These are phyloP conservation scores for Leptodontidium sp. DNA, from an alignment of 2,329 filamentous ascomycete species.

Conservation along the genomic window DNA sequence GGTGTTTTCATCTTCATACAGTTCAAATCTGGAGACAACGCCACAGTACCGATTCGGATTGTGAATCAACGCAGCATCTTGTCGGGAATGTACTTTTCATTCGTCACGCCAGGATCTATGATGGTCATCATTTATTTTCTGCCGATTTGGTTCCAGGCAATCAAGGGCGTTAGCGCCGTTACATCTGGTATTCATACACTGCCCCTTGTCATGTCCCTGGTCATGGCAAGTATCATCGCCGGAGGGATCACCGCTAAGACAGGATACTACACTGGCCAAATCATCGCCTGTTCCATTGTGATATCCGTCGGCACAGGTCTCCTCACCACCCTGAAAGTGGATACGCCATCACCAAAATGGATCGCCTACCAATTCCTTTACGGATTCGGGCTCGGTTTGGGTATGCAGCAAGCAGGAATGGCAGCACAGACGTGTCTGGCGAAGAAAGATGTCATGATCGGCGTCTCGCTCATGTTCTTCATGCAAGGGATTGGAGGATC, in stretches of 20 bases:
- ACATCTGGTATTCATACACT: conserved; percentile 49
- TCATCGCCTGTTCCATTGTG: conserved; percentile 39
- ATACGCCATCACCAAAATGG: conserved; percentile 49
- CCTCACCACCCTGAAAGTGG: conserved; percentile 49
- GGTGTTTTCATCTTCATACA: conserved; percentile 47
- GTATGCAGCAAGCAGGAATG: conserved; percentile 44
- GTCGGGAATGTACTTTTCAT: conserved; percentile 45
- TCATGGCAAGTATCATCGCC: conserved; percentile 44
- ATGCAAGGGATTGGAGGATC: conserved; percentile 49
- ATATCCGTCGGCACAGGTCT: conserved; percentile 52
- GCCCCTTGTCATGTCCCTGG: conserved; percentile 47
- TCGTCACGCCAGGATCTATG: conserved; percentile 44
- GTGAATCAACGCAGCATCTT: conserved; percentile 49
- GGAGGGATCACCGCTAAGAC: conserved; percentile 45
- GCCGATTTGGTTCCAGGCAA: conserved; percentile 58
- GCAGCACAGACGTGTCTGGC: conserved; percentile 42
- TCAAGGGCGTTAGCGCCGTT: conserved; percentile 51
- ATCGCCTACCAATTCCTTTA: conserved; percentile 43
- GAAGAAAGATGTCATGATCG: conserved; percentile 43
- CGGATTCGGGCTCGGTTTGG: conserved; percentile 45
- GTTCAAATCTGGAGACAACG: conserved; percentile 49
- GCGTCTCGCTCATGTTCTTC: conserved; percentile 48
- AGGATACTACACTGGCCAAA: conserved; percentile 43
- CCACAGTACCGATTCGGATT: conserved; percentile 52
- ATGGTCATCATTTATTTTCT: conserved; percentile 58